Base-by-base conservation (phyloP, 1,284 basidiomycete species). In the Boletus sp. region DNA sequence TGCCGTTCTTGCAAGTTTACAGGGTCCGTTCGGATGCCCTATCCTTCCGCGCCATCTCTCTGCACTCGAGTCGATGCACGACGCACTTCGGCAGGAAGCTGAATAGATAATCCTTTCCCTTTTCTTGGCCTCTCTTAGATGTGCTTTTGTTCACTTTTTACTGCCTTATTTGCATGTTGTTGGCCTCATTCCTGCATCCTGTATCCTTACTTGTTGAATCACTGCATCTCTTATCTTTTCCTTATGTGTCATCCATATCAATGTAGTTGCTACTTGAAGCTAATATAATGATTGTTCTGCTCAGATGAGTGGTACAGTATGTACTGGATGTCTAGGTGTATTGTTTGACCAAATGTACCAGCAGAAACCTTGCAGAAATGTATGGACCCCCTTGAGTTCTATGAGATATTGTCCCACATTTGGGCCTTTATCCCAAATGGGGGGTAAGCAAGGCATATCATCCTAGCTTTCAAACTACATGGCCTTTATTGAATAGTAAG, bases 1-100 rank as follows among this genome's bases (percentile, higher is more conserved):
- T 28, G 78, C 84, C 7, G 79, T 90, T 25, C 81, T 93, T 11
- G 80, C 84, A 7, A 76, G 76, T 33, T 74, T 78, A 51, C 86
- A 83, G 79, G 79, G 78, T 60, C 73, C 83, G 35, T 77, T 76
- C 58, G 79, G 74, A 52, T 78, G 81, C 65, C 78, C 82, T 30
- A 74, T 77, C 53, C 71, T 90, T 54, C 58, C 58, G 4, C 38
- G 56, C 38, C 58, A 59, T 31, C 38, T 43, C n/a, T 43, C 40
- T 4, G 40, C 40, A 23, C 40, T 43, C 40, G 40, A 43, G 23
- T 43, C 40, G n/a, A 43, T 43, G 40, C 40, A 19, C 13, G 58
- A 60, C 21, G 59, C 59, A 10, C 59, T 60, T 6, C 30, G 43
- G 23, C 40, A 43, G 40, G 40, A 43, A n/a, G 40, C 21, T 14